A percentile compares a stretch with the other conserved stretches of the same genome.
Evolutionary conservation across 495 filamentous ascomycete species (phyloP).

Genomic region (Chaetomium cochliodes): DNA sequence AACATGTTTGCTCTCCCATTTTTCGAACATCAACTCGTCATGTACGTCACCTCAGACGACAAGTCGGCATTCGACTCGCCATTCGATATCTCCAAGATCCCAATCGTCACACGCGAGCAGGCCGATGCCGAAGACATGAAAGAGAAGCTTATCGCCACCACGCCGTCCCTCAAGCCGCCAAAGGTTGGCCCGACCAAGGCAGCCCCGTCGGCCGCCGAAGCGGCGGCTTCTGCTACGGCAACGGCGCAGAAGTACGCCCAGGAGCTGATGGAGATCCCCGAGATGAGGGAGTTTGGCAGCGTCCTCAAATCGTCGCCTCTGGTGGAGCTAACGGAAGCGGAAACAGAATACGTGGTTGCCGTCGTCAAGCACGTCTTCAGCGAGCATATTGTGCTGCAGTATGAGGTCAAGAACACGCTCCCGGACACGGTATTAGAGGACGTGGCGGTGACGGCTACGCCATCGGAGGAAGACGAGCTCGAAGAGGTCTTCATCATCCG

Average conservation of each 20-base stretch:
- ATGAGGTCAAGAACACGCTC: conserved; percentile 97
- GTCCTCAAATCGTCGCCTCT: conserved; percentile 84
- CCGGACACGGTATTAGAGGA: conserved; percentile 86
- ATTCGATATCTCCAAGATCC: conserved; percentile 87
- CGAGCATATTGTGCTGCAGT: conserved; percentile 93
- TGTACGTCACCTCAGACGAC: conserved; percentile 91
- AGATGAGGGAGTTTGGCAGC: conserved; percentile 81
- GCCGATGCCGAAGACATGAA: conserved; percentile 95
- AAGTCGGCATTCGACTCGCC: conserved; percentile 79
- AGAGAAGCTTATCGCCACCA: conserved; percentile 89
- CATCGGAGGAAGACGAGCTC: conserved; percentile 77
- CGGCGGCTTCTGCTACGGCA: conserved; percentile 67
- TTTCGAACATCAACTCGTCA: conserved; percentile 95
- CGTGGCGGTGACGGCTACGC: conserved; percentile 82
- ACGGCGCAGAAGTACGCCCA: conserved; percentile 83
- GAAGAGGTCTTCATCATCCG: conserved; percentile 93
- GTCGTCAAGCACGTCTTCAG: conserved; percentile 97
- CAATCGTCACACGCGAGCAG: conserved; percentile 94
- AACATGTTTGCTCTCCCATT: conserved; percentile 90
- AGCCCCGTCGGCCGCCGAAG: conserved; percentile 66
- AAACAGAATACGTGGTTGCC: conserved; percentile 94
- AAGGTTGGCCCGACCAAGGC: conserved; percentile 78
- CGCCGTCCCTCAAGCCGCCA: conserved; percentile 92
- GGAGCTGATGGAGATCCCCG: conserved; percentile 82
- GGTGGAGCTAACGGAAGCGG: conserved; percentile 91